Evolutionary conservation across 1,139 yeast genomes (phyloP).

Genomic region (Blastobotrys apis): DNA sequence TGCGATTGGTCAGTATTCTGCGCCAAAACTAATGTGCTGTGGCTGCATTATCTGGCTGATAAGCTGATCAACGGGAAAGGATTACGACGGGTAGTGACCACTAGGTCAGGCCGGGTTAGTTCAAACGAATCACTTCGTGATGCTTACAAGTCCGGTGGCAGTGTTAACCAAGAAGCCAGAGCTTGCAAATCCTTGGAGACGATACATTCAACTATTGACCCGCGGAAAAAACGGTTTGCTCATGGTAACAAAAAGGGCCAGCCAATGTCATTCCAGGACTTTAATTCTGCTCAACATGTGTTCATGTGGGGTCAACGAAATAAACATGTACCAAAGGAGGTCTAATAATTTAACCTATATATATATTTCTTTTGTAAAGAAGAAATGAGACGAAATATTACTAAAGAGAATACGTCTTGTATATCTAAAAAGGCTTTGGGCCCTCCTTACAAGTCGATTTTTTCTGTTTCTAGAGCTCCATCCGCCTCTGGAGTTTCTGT

Average conservation of each 20-base stretch:
- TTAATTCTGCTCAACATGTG: slow-evolving; percentile 29
- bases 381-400: too few species aligned
- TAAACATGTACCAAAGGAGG: not conserved
- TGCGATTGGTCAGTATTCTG: slow-evolving; percentile 42
- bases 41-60: slow-evolving; percentile 48
- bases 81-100: slow-evolving; percentile 24
- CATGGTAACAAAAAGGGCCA: slow-evolving; percentile 17
- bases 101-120: slow-evolving; percentile 28
- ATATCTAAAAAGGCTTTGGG: not conserved
- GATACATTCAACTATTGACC: slow-evolving; percentile 35
- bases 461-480: not conserved
- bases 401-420: too few species aligned
- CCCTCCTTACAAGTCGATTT: too few species aligned
- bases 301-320: slow-evolving; percentile 29
- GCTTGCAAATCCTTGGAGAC: slow-evolving; percentile 29
- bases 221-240: slow-evolving; percentile 31
- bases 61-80: slow-evolving; percentile 41
- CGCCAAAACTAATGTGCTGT: slow-evolving; percentile 45
- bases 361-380: not conserved
- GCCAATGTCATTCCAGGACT: slow-evolving; percentile 23
- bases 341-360: not conserved
- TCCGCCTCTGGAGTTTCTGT: too few species aligned
- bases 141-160: slow-evolving; percentile 21
- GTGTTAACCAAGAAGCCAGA: slow-evolving; percentile 25
- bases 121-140: slow-evolving; percentile 23